Conservation (phyloP, 2,329 filamentous ascomycete species). For the Hypocreales sp. region DNA sequence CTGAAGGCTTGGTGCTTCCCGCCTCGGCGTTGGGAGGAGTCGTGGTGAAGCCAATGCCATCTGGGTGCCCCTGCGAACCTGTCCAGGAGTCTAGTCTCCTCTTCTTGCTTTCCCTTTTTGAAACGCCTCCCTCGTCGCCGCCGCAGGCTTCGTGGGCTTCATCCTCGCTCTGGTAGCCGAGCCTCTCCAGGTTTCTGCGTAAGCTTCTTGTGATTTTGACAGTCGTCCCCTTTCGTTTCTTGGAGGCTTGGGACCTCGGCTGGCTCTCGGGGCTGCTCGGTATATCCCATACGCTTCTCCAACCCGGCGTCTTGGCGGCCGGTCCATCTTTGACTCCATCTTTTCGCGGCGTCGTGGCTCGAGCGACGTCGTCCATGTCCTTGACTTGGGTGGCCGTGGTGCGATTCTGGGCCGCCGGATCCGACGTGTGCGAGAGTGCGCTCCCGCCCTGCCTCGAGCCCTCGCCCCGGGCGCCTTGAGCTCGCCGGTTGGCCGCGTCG, state of each 20-base stretch:
- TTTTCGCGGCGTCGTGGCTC: too few species aligned
- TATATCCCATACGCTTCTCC: too few species aligned
- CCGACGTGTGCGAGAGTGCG: too few species aligned
- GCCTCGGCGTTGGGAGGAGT: too few species aligned
- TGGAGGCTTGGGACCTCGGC: not conserved
- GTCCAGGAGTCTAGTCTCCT: conserved; percentile 7
- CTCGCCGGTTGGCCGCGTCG: conserved; percentile 11
- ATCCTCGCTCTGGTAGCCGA: conserved; percentile 7
- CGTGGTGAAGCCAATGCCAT: too few species aligned
- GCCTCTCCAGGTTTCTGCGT: conserved; percentile 4
- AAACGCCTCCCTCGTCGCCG: not conserved
- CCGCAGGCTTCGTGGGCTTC: conserved; percentile 1
- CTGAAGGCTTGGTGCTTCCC: too few species aligned
- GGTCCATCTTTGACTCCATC: too few species aligned
- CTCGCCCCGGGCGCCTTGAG: not conserved
- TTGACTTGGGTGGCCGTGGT: not conserved
- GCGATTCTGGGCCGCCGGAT: too few species aligned
- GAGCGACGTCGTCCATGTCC: too few species aligned
- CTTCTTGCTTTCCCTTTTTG: conserved; percentile 8
- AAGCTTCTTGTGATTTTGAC: conserved; percentile 7
- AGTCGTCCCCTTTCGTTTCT: conserved; percentile 1
- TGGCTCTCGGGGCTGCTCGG: conserved; percentile 23
- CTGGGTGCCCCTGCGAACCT: too few species aligned
- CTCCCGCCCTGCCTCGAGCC: too few species aligned
- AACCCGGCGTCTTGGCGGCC: too few species aligned